Base-by-base conservation (phyloP, 1,284 basidiomycete species). In the Tetrapyrgos nigripes region DNA sequence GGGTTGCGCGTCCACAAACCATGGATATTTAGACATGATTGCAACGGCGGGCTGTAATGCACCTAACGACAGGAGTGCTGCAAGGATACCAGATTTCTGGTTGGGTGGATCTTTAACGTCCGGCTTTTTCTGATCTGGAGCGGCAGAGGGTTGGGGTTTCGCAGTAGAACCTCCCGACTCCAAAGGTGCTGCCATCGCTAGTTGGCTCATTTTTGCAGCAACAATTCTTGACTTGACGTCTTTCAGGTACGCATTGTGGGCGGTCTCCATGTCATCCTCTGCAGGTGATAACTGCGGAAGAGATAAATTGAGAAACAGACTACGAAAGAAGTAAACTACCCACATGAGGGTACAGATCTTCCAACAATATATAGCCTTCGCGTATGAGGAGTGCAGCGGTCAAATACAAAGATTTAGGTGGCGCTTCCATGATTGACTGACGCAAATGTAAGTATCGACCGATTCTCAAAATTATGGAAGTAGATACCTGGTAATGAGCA, bases 101-200 rank as follows among this genome's bases (percentile, higher is more conserved):
- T 96, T 93, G 2, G 84, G 83, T 11, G 76, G 69, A 48, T 85
- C 82, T 66, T 86, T 90, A 28, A 72, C 61, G 44, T 84, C 81
- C 4, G 70, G 40, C 62, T 81, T 83, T 66, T 82, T 84, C 5
- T 69, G 65, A 63, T 89, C 81, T 27, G 49, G 4, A 37, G 75
- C 65, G 8, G 71, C 56, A 14, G 76, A 58, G 21, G 68, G 53
- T 64, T 78, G 79, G 5, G 73, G 49, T 56, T 79, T 80, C 3
- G 76, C 58, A 57, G 76, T 61, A 52, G 76, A 62, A 54, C 71
- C 65, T 50, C 75, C 59, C 23, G 92, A 91, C 60, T 91, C 89
- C 17, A 98, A 79, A 1, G 97, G 92, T 1, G 93, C 95, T 19
- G 96, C 94, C 85, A 94, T 91, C 0, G 94, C 91, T 19, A 96